Evolutionary conservation across 2,329 filamentous ascomycete species (phyloP).

Genomic region (Xylariaceae sp.): DNA sequence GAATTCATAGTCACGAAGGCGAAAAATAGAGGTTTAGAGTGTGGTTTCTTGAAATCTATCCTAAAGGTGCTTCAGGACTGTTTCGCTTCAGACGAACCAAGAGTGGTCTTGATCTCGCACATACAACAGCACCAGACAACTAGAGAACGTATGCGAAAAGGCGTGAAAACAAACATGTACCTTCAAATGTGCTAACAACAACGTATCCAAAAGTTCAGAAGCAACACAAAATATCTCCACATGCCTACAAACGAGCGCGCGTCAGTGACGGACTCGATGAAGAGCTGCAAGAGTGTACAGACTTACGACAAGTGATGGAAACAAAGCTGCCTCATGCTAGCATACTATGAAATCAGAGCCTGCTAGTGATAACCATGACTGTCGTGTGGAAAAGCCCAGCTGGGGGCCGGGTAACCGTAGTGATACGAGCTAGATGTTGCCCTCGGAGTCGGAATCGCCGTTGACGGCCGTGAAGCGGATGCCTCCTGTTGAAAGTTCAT

Average conservation of each 20-base stretch:
- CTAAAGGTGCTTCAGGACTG: not conserved
- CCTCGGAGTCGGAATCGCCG: conserved; percentile 7
- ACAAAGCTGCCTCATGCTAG: not conserved
- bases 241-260: not conserved
- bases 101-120: not conserved
- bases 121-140: no score
- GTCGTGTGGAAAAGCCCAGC: conserved; percentile 27
- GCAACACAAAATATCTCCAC: not conserved
- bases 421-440: conserved; percentile 21
- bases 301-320: conserved; percentile 7
- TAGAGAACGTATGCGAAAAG: not conserved
- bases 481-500: conserved; percentile 25
- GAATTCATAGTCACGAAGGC: no score
- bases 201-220: not conserved
- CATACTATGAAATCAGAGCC: not conserved
- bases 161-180: not conserved
- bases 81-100: not conserved
- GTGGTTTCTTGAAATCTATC: no score
- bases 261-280: not conserved
- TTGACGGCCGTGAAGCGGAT: not conserved
- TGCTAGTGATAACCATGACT: conserved; percentile 25
- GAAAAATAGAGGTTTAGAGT: no score
- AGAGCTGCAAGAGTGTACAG: not conserved
- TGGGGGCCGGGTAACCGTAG: conserved; percentile 23
- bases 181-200: not conserved